phyloP scores from a whole-genome alignment of 164 flowering plant genomes.

The Stephania japonica region DNA sequence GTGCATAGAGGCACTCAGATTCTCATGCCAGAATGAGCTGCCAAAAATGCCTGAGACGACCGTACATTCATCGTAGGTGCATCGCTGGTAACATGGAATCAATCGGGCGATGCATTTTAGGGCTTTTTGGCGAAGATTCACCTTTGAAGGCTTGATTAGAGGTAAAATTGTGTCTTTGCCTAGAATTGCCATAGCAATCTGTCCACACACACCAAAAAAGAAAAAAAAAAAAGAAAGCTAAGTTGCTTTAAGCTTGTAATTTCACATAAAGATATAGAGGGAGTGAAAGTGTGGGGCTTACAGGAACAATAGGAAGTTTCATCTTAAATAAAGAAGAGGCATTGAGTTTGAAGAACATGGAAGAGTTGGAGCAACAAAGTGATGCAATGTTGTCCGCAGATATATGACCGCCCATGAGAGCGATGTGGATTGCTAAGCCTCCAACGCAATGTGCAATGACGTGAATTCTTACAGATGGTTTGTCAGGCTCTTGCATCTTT shows the following conservation, averaged over 20 bases:
- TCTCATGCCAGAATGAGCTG: constrained; percentile 50
- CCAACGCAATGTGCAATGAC: constrained; percentile 62
- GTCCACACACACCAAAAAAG: too few species aligned
- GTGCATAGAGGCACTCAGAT: constrained; percentile 42
- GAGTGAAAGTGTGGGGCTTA: constrained; percentile 18
- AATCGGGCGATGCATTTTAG: constrained; percentile 36
- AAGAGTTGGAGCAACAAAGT: constrained; percentile 51
- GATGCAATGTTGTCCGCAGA: constrained; percentile 39
- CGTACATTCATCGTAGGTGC: constrained; percentile 48
- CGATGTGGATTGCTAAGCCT: constrained; percentile 53
- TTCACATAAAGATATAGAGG: constrained; percentile 4
- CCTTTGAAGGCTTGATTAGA: constrained; percentile 21
- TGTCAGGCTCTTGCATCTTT: constrained; percentile 38
- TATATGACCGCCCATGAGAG: constrained; percentile 58
- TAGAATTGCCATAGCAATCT: constrained; percentile 43
- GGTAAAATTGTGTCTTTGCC: constrained; percentile 35
- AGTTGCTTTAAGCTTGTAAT: background rate
- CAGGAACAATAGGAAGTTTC: constrained; percentile 59
- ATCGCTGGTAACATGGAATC: constrained; percentile 50
- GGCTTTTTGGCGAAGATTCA: constrained; percentile 27
- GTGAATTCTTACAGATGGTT: constrained; percentile 30
- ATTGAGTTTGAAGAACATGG: constrained; percentile 57
- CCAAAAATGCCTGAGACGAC: constrained; percentile 58
- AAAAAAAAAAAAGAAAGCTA: background rate
- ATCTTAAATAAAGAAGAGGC: constrained; percentile 38